Conservation (phyloP, 176 grass and related monocot species). For the Otatea glauca region DNA sequence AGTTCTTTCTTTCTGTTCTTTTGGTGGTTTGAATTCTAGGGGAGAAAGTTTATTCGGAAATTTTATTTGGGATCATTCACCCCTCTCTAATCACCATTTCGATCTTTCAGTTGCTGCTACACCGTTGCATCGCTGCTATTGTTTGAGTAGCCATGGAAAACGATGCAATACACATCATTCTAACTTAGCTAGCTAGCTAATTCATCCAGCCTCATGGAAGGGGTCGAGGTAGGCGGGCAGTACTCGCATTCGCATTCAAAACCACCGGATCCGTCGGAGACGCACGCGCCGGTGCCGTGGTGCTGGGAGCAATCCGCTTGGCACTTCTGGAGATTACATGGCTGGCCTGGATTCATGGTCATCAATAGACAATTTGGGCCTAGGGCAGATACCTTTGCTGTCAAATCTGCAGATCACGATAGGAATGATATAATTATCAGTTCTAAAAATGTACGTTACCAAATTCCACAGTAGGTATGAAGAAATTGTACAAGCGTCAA, state of each 20-base stretch:
- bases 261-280: neutral
- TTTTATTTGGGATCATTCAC: no score
- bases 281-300: slow-evolving; percentile 31
- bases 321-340: neutral
- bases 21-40: no score
- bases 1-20: no score
- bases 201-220: neutral
- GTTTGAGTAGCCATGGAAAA: no score
- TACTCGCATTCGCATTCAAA: slow-evolving; percentile 36
- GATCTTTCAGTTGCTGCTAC: no score
- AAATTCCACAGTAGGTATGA: neutral
- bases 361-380: neutral
- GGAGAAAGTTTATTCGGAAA: no score
- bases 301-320: neutral
- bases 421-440: neutral
- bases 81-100: no score
- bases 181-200: neutral
- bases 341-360: neutral
- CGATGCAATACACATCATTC: no score
- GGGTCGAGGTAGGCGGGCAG: neutral
- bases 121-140: no score
- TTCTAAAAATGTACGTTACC: neutral
- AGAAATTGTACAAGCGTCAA: no score
- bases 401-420: neutral
- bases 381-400: neutral